These are phyloP conservation scores for Discostella pseudostelligera DNA, from an alignment of 108 stramenopile genomes.

Conservation along the genomic window DNA sequence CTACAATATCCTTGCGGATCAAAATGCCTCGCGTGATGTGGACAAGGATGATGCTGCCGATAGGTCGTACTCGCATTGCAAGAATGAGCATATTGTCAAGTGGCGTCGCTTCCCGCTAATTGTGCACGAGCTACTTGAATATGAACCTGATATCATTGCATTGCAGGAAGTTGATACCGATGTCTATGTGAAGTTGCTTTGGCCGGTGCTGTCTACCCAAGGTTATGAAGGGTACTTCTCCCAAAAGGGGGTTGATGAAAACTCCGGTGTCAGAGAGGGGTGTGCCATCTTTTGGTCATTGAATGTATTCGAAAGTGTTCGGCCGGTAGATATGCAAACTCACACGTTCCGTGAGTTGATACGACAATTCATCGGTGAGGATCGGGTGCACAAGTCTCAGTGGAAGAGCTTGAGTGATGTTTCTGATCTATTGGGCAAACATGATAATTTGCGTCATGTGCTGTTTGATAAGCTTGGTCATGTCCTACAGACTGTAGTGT, in stretches of 20 bases:
- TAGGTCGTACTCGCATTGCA: slow-evolving; percentile 52
- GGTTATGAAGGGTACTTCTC: slow-evolving; percentile 62
- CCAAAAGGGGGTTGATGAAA: slow-evolving; percentile 43
- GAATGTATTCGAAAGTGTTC: slow-evolving; percentile 49
- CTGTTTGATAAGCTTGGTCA: slow-evolving; percentile 55
- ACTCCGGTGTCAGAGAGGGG: slow-evolving; percentile 42
- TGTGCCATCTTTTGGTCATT: slow-evolving; percentile 69
- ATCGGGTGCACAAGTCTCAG: slow-evolving; percentile 23
- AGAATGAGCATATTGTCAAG: slow-evolving; percentile 39
- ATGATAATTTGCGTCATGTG: slow-evolving; percentile 43
- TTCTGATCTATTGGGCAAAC: slow-evolving; percentile 33
- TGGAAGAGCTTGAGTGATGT: slow-evolving; percentile 54
- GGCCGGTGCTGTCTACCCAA: slow-evolving; percentile 27
- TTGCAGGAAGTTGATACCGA: slow-evolving; percentile 77
- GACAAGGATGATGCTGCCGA: slow-evolving; percentile 18
- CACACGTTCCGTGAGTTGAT: slow-evolving; percentile 53
- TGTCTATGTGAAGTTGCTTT: slow-evolving; percentile 29
- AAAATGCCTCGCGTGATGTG: slow-evolving; percentile 49
- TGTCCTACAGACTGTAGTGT: slow-evolving; percentile 50
- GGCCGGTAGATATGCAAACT: slow-evolving; percentile 30
- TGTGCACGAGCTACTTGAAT: slow-evolving; percentile 65
- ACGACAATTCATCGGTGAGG: slow-evolving; percentile 17
- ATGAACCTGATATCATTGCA: slow-evolving; percentile 69
- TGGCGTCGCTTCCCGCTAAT: slow-evolving; percentile 65
- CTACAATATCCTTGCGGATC: slow-evolving; percentile 82